Evolutionary conservation across 495 filamentous ascomycete genomes (phyloP), one percentile per base, ranked within the genome.

Genomic region (Chlorociboria aeruginascens): DNA sequence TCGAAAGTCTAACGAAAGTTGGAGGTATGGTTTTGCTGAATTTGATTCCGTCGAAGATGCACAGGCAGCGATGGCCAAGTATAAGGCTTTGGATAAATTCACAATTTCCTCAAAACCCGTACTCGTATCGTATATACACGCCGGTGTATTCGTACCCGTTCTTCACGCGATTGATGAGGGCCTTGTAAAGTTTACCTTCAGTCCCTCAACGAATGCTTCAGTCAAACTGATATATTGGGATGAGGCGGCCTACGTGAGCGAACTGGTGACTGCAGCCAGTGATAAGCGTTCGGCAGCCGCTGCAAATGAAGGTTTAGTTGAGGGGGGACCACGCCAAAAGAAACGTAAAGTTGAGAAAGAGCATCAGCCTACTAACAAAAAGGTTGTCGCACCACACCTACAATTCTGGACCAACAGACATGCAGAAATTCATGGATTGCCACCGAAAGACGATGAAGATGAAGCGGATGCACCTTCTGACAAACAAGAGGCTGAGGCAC

Each of bases 331-430:
- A 14, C 88, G 79, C 46, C 65, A 68, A 8, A 93, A 89, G 65
- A 90, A 86, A 60, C 69, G 79, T 53, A 92, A 83, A 56, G 76
- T 64, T 13, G 69, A 73, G 17, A 70, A 68, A 46, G 65, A 68
- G 12, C 76, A 74, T 44, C 20, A 13, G n/a, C 8, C 42, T n/a
- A 44, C 29, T 31, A 44, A 44, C 13, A 44, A 44, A 43, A 77
- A 77, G 44, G 64, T 68, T 16, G 74, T 76, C 63, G 72, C 70
- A 37, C 72, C 73, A 3, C 85, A 93, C 55, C 70, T 95, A 32
- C 82, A 92, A 64, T 85, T 89, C 63, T 95, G 89, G 89, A 78
- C 82, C 43, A 83, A 89, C 56, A 85, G 86, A 25, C 84, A 87
- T 56, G 85, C 83, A 0, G 86, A 95, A 59, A 68, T 95, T 34